Conservation (phyloP, 225 moss, liverwort and hornwort species). For the Pseudoscleropodium purum region DNA sequence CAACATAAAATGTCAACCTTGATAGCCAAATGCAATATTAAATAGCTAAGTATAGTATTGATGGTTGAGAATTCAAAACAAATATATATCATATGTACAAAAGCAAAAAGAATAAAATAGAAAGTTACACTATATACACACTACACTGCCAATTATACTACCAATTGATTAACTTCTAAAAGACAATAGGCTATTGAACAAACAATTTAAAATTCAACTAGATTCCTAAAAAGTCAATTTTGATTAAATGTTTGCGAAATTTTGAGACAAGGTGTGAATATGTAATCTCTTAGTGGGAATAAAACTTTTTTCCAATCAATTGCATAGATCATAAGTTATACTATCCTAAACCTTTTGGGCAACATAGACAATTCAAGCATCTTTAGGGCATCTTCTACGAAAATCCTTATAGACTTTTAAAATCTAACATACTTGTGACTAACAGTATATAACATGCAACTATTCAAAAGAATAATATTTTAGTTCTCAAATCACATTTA, state of each 20-base stretch:
- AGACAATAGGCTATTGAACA: not conserved
- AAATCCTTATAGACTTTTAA: too few relatives aligned
- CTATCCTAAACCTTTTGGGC: too few relatives aligned
- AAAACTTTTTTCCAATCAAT: fast-evolving
- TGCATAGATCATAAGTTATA: too few relatives aligned
- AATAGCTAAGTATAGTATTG: fast-evolving
- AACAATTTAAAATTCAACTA: fast-evolving
- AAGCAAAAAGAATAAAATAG: not conserved
- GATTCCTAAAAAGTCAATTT: not conserved
- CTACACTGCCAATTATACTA: fast-evolving
- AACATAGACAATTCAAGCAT: too few relatives aligned
- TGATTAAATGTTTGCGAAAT: not conserved
- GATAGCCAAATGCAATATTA: fast-evolving
- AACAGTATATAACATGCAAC: too few relatives aligned
- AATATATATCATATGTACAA: not conserved
- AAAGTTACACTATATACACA: not conserved
- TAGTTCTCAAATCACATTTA: too few relatives aligned
- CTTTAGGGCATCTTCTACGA: too few relatives aligned
- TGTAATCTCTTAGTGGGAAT: too few relatives aligned
- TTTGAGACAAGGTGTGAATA: not conserved
- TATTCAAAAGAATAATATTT: too few relatives aligned
- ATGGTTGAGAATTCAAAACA: not conserved
- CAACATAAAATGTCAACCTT: fast-evolving
- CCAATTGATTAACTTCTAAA: too few relatives aligned
- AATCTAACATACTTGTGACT: too few relatives aligned